These are phyloP conservation scores for Limonium bicolor DNA, from an alignment of 148 eudicot species.

Conservation along the genomic window DNA sequence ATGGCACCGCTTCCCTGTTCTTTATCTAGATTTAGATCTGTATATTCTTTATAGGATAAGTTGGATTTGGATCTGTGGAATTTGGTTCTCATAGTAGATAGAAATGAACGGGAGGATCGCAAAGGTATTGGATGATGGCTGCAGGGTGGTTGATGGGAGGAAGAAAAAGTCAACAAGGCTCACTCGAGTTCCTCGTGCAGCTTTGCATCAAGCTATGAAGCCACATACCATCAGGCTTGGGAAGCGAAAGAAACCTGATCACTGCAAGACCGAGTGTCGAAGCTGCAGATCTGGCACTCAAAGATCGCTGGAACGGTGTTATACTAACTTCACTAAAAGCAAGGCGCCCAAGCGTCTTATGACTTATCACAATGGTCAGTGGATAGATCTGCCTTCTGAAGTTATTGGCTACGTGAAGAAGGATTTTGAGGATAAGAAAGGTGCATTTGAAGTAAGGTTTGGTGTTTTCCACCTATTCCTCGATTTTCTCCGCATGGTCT, in stretches of 20 bases:
- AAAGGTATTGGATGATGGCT: constrained; percentile 60
- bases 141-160: constrained; percentile 37
- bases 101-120: constrained; percentile 52
- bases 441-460: constrained; percentile 48
- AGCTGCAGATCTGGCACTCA: constrained; percentile 18
- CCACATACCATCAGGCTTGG: constrained; percentile 22
- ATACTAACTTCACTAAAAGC: constrained; percentile 47
- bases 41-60: too few relatives aligned
- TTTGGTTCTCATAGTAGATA: constrained; percentile 33
- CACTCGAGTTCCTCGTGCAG: too few relatives aligned
- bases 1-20: too few relatives aligned
- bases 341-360: constrained; percentile 61
- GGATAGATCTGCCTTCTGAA: constrained; percentile 57
- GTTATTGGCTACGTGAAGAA: constrained; percentile 30
- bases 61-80: constrained; percentile 25
- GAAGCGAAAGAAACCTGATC: constrained; percentile 61
- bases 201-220: constrained; percentile 2
- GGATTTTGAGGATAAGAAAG: constrained; percentile 44
- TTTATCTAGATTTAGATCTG: too few relatives aligned
- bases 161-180: constrained; percentile 33
- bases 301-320: constrained; percentile 26
- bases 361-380: constrained; percentile 51
- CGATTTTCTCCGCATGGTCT: constrained; percentile 71
- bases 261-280: constrained; percentile 18
- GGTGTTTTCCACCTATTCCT: constrained; percentile 26